Conservation (phyloP, 139 green algal genomes). For the Tetradesmus lagerheimii region DNA sequence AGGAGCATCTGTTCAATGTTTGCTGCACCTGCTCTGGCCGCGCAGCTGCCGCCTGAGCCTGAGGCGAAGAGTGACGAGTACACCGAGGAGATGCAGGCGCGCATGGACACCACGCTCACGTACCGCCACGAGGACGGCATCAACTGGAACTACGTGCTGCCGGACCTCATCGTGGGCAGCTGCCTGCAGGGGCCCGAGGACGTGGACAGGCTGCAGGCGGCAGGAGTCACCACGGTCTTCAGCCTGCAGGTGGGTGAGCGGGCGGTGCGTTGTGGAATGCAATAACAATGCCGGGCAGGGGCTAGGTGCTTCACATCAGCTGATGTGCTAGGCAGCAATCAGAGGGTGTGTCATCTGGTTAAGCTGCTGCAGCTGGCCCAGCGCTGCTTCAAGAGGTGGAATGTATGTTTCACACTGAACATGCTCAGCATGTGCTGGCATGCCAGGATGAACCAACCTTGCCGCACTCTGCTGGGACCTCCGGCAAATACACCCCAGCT, state of each 20-base stretch:
- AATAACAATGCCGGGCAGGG: too few species aligned
- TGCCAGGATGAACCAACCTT: constrained; percentile 93
- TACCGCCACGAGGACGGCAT: constrained; percentile 95
- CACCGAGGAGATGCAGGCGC: constrained; percentile 83
- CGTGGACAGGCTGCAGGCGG: constrained; percentile 81
- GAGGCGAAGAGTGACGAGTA: constrained; percentile 83
- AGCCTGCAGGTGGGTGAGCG: constrained; percentile 73
- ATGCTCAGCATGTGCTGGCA: too few species aligned
- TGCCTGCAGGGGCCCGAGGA: constrained; percentile 89
- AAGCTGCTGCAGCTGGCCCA: too few species aligned
- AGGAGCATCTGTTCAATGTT: constrained; percentile 90
- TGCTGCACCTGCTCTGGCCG: constrained; percentile 93
- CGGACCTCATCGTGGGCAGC: constrained; percentile 94
- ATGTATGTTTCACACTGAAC: too few species aligned
- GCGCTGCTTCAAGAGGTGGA: too few species aligned
- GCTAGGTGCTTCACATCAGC: too few species aligned
- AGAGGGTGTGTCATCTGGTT: too few species aligned
- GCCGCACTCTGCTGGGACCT: too few species aligned
- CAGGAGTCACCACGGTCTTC: constrained; percentile 84
- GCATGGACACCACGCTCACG: constrained; percentile 84
- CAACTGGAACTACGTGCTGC: constrained; percentile 89
- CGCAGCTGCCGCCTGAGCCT: constrained; percentile 41
- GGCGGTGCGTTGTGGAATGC: too few species aligned
- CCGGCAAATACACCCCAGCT: too few species aligned
- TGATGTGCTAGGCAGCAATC: too few species aligned